Evolutionary conservation across 1,284 basidiomycete species (phyloP), one percentile per base, ranked within the genome.

Genomic region (Microstroma glucosiphilum): DNA sequence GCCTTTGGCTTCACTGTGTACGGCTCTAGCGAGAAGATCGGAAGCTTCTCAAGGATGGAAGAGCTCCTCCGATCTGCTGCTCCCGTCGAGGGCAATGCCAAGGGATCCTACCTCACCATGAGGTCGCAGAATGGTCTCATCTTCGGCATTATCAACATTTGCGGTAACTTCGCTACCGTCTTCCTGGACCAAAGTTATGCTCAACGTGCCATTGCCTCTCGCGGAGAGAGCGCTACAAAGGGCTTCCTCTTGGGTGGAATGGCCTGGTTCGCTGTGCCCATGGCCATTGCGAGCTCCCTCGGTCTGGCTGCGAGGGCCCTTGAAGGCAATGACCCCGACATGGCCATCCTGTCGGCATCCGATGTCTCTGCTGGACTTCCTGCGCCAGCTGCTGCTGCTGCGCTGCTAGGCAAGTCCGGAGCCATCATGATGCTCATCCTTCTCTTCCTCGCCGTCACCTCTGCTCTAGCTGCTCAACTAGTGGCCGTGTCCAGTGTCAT

Each of bases 191-290:
- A 84, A 73, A 77, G 77, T 49, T 81, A 80, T 63, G 76, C 77
- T 87, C 91, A 93, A 78, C 85, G 91, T 40, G 91, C 90, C 1
- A 92, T 94, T 71, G 91, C 92, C 0, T 88, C 86, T 62, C 83
- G 87, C 30, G 91, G 91, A 0, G 86, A 85, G 0, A 88, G 85
- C n/a, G 89, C 88, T 26, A 89, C 92, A 56, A 90, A 89, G 78
- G 92, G 90, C 0, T 96, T 92, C 81, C 81, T 94, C 9, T 83
- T 91, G 23, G 92, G 91, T 56, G 92, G 92, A n/a, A 78, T 92
- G 25, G 85, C 85, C 0, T 87, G 86, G 86, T 86, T 86, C 61
- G 83, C 84, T 2, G 83, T 86, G 3, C 85, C 85, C 4, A 85
- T 84, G 77, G 81, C 83, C 0, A 86, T 86, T 67, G 85, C 83